Evolutionary conservation across 1,139 yeast genomes (phyloP), one percentile per base, ranked within the genome.

Genomic region (Kodamaea sp.): DNA sequence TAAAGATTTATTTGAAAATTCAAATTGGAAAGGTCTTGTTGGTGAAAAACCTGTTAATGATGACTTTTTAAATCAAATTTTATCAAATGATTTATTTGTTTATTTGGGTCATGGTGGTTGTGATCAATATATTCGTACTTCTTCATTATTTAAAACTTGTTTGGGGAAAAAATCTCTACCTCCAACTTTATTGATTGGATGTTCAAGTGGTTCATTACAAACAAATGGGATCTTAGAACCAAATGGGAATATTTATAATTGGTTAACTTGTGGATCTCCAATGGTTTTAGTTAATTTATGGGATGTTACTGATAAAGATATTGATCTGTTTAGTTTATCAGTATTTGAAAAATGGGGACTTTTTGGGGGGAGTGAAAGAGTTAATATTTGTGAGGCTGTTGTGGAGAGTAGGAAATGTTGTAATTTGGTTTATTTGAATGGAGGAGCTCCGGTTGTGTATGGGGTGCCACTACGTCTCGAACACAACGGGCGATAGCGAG

Each of bases 91-190:
- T 30, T 49, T 86, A n/a, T 84, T 84, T 51, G 67, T 92, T 0
- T 92, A 87, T 55, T 73, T 90, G 45, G 98, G 98, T 0, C 98
- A 92, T 62, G 97, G 97, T 1, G 95, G 97, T 1, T 96, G 97
- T 25, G 95, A 88, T 48, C 92, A 85, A 47, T 88, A 82, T 54
- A 65, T 87, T 8, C 70, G 80, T 24, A 48, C 65, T 0, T 50
- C 67, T 1, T 32, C 57, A 1, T 49, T 68, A 28, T 56, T 57
- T 39, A 60, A 58, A 35, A 44, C 47, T 15, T 55, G 55, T 28
- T 44, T 57, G 15, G 48, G 45, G 2, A 50, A 55, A 1, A 48
- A 41, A 1, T 15, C 20, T 3, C 65, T 86, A 29, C 83, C 94
- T 1, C 89, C 96, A 0, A 67, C 85, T 8, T 67, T 92, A 32